Evolutionary conservation across 2,329 filamentous ascomycete genomes (phyloP).

Genomic region (Apiospora pterosperma): DNA sequence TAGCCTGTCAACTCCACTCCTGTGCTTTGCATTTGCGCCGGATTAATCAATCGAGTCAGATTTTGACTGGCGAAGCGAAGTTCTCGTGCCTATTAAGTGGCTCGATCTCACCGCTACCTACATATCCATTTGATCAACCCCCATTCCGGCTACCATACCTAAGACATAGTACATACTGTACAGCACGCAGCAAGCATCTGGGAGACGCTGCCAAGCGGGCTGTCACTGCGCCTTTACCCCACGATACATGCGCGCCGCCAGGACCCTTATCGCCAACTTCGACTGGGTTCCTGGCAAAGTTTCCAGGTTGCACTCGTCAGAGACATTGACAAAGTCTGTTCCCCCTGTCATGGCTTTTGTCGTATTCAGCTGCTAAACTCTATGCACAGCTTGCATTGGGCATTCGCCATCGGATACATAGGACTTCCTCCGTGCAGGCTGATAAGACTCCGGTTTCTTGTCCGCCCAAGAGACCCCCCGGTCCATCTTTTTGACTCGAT

Average conservation of each 20-base stretch:
- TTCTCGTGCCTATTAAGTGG: not conserved
- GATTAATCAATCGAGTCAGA: not conserved
- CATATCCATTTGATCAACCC: not conserved
- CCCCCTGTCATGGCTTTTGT: not conserved
- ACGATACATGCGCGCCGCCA: not conserved
- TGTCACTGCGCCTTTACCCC: not conserved
- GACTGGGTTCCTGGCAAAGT: not conserved
- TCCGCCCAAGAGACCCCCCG: not conserved
- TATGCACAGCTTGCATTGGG: not conserved
- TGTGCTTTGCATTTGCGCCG: not conserved
- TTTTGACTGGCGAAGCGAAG: not conserved
- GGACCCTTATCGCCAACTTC: not conserved
- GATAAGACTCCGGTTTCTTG: not conserved
- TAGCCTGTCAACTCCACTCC: not conserved
- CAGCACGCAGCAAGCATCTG: not conserved
- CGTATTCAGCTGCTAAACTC: slow-evolving; percentile 1
- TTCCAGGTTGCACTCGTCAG: not conserved
- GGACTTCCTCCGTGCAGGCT: not conserved
- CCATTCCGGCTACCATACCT: not conserved
- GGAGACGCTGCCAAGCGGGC: not conserved
- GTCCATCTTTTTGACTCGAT: not conserved
- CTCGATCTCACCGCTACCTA: not conserved
- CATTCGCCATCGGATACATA: not conserved
- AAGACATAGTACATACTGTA: not conserved
- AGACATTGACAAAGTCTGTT: not conserved